phyloP scores from a whole-genome alignment of 768 basidiomycete species.

The Lactarius evosmus region DNA sequence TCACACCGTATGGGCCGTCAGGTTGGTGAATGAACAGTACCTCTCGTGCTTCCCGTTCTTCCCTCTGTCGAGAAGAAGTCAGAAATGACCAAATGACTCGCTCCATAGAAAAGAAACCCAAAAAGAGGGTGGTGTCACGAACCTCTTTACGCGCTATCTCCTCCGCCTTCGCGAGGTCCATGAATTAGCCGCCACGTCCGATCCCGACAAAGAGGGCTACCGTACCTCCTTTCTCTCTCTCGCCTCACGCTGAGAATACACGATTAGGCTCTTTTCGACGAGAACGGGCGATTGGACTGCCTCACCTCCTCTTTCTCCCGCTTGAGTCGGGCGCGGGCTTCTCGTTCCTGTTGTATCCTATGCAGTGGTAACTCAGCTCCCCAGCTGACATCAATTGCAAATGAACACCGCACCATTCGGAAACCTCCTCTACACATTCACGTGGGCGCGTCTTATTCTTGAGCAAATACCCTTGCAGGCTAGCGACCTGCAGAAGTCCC shows the following conservation, averaged over 20 bases:
- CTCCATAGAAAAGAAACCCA: slow-evolving; percentile 14
- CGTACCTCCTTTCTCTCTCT: slow-evolving; percentile 71
- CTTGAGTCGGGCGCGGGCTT: slow-evolving; percentile 80
- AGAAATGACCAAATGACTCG: slow-evolving; percentile 23
- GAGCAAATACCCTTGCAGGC: slow-evolving; percentile 80
- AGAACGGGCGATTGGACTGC: background rate
- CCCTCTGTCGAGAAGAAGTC: slow-evolving; percentile 22
- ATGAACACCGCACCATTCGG: slow-evolving; percentile 52
- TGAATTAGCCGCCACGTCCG: slow-evolving; percentile 6
- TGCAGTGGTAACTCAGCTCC: slow-evolving; percentile 13
- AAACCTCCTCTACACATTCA: slow-evolving; percentile 79
- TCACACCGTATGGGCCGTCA: slow-evolving; percentile 5
- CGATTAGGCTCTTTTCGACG: background rate
- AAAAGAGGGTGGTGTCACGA: slow-evolving; percentile 17
- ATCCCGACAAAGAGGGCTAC: slow-evolving; percentile 12
- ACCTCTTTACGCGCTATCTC: slow-evolving; percentile 65
- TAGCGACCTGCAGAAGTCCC: slow-evolving; percentile 55
- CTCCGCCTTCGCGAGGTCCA: slow-evolving; percentile 43
- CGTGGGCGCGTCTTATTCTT: slow-evolving; percentile 89
- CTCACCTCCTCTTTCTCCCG: slow-evolving; percentile 65
- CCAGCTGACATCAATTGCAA: slow-evolving; percentile 8
- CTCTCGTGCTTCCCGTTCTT: slow-evolving; percentile 26
- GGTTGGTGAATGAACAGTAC: slow-evolving; percentile 18
- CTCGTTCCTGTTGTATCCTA: slow-evolving; percentile 71
- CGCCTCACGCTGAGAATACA: slow-evolving; percentile 60